These are phyloP conservation scores for Oleoguttula mirabilis DNA, from an alignment of 495 filamentous ascomycete species.

Conservation along the genomic window DNA sequence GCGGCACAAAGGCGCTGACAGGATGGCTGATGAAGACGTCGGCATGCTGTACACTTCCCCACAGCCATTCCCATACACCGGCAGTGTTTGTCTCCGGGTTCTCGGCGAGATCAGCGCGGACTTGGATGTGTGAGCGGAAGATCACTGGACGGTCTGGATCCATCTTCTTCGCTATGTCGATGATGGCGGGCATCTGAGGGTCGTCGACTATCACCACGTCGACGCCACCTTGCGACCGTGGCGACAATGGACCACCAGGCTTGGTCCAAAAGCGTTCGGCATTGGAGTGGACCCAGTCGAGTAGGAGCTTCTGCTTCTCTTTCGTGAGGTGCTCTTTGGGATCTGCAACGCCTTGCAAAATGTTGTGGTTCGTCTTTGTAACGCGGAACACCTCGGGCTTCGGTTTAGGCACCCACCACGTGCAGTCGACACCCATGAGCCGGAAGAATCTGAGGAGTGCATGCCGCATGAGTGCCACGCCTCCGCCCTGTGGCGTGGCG, in stretches of 20 bases:
- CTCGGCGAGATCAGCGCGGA: conserved; percentile 60
- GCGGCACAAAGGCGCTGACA: conserved; percentile 63
- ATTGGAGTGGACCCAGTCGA: conserved; percentile 68
- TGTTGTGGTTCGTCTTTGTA: conserved; percentile 88
- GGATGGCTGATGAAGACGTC: conserved; percentile 84
- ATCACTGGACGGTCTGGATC: conserved; percentile 69
- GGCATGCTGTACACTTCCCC: conserved; percentile 54
- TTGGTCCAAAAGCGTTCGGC: conserved; percentile 65
- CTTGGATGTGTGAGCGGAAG: conserved; percentile 75
- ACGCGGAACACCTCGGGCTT: conserved; percentile 74
- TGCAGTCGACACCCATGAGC: conserved; percentile 53
- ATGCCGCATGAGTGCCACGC: conserved; percentile 84
- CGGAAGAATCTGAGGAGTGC: conserved; percentile 65
- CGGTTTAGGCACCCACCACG: conserved; percentile 80
- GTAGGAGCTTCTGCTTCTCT: conserved; percentile 48
- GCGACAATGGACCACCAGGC: conserved; percentile 53
- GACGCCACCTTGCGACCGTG: conserved; percentile 59
- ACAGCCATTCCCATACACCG: conserved; percentile 68
- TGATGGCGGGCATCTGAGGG: conserved; percentile 76
- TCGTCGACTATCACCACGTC: conserved; percentile 75
- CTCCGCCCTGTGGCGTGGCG: no score
- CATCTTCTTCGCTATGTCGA: conserved; percentile 58
- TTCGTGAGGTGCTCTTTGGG: conserved; percentile 48
- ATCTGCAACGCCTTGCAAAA: conserved; percentile 68
- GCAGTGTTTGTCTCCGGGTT: conserved; percentile 52